phyloP scores from a whole-genome alignment of 495 filamentous ascomycete species.

The Tuber microsphaerosporum region DNA sequence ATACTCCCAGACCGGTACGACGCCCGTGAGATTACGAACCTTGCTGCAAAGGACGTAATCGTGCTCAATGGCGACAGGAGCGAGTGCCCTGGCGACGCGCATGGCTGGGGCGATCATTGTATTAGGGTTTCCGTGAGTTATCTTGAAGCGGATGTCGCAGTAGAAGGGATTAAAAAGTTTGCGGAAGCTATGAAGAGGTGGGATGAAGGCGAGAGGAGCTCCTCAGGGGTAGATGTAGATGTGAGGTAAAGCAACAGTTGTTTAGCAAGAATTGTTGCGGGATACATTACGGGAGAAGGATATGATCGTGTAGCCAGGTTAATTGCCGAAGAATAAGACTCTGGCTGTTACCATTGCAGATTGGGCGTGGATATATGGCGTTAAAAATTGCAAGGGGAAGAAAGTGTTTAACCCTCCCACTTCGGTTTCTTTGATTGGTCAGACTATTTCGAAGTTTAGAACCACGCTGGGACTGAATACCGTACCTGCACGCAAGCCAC shows the following conservation, averaged over 20 bases:
- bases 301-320: background rate
- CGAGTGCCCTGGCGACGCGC: constrained; percentile 30
- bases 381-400: too few species aligned
- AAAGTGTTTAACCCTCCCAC: too few species aligned
- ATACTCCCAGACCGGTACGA: constrained; percentile 20
- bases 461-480: too few species aligned
- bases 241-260: constrained; percentile 4
- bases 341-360: background rate
- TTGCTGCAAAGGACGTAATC: constrained; percentile 27
- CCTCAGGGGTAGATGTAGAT: background rate
- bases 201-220: constrained; percentile 17
- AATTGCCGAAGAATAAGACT: background rate
- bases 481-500: too few species aligned
- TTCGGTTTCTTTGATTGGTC: too few species aligned
- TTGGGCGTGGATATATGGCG: background rate
- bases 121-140: constrained; percentile 37
- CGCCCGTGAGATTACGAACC: constrained; percentile 24
- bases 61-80: constrained; percentile 31
- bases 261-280: background rate
- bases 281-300: background rate
- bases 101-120: constrained; percentile 34
- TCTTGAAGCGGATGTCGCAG: constrained; percentile 25
- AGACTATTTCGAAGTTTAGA: too few species aligned
- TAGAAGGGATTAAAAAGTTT: constrained; percentile 36
- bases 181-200: constrained; percentile 31